Base-by-base conservation (phyloP, 371 early-diverging fungal genomes). In the Mucor velutinosus region DNA sequence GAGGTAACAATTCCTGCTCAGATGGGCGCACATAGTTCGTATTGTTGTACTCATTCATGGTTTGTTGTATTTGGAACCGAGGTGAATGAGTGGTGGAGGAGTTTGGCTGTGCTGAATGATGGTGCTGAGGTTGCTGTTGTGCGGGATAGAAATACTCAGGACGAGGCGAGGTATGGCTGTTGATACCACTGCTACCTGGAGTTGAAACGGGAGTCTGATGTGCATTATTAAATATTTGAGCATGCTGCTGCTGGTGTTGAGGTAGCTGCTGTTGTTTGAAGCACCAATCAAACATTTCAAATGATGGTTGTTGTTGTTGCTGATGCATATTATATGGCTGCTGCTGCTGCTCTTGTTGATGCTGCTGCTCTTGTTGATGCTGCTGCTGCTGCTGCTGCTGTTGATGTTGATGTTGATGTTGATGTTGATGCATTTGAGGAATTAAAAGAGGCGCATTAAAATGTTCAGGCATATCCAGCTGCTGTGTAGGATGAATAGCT, bases 211-310 rank as follows among this genome's bases (percentile, higher is more conserved):
- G 27, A 21, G 45, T 25, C 47, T 11, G 15, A 19, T 19, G 32
- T 19, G 47, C 30, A 35, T 19, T 32, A 43, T 61, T 47, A 27
- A 32, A 1, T 27, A 62, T 55, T 64, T 23, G 56, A 25, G 25
- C 56, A 7, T 55, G 53, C 15, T 37, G 64, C 17, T 45, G 45
- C 19, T 62, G 62, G 1, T 35, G 29, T 25, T 62, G 49, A 35
- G 37, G 12, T 29, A 35, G 33, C 17, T 49, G 63, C 10, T 53
- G 64, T 29, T 64, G 41, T 21, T 62, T 61, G 10, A 61, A 45
- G 15, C 61, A 61, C 61, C 61, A 61, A n/a, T 61, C 47, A n/a
- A 61, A 30, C 30, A 47, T 47, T 29, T 61, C 49, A 47, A 45
- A 41, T 47, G 61, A 55, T 10, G 8, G 55, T 8, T 62, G 63